Evolutionary conservation across 1,284 basidiomycete genomes (phyloP).

Genomic region (Rhizoctonia solani): DNA sequence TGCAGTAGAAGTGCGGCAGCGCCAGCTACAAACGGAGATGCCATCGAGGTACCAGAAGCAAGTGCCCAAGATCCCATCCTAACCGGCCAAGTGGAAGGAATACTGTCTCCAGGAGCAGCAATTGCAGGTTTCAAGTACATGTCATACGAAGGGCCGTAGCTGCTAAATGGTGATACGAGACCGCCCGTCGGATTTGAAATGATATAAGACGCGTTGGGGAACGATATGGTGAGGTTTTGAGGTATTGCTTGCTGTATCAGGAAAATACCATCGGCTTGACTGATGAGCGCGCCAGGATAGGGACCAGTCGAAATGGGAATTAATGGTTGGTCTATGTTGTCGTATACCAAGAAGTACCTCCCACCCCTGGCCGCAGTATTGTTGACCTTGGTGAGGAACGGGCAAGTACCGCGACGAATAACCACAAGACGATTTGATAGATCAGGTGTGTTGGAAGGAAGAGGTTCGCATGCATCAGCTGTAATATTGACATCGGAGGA

Average conservation of each 20-base stretch:
- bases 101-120: slow-evolving; percentile 65
- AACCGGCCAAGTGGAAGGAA: slow-evolving; percentile 61
- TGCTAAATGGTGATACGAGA: slow-evolving; percentile 59
- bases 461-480: slow-evolving; percentile 59
- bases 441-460: slow-evolving; percentile 58
- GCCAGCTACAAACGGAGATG: slow-evolving; percentile 63
- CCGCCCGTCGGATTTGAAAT: slow-evolving; percentile 55
- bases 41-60: slow-evolving; percentile 51
- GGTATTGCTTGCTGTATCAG: slow-evolving; percentile 51
- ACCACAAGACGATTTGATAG: slow-evolving; percentile 55
- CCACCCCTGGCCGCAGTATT: slow-evolving; percentile 59
- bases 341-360: slow-evolving; percentile 56
- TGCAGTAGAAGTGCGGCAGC: slow-evolving; percentile 65
- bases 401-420: slow-evolving; percentile 58
- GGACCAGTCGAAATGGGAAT: slow-evolving; percentile 20
- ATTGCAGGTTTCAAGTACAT: slow-evolving; percentile 61
- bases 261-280: slow-evolving; percentile 41
- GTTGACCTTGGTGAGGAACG: slow-evolving; percentile 53
- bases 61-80: slow-evolving; percentile 51
- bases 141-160: slow-evolving; percentile 64
- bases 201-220: slow-evolving; percentile 50
- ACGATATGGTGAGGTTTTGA: slow-evolving; percentile 52
- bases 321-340: slow-evolving; percentile 26
- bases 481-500: slow-evolving; percentile 42
- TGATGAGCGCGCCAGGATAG: slow-evolving; percentile 36